Conservation (phyloP, 2,329 filamentous ascomycete genomes). For the Penicillium carneum region DNA sequence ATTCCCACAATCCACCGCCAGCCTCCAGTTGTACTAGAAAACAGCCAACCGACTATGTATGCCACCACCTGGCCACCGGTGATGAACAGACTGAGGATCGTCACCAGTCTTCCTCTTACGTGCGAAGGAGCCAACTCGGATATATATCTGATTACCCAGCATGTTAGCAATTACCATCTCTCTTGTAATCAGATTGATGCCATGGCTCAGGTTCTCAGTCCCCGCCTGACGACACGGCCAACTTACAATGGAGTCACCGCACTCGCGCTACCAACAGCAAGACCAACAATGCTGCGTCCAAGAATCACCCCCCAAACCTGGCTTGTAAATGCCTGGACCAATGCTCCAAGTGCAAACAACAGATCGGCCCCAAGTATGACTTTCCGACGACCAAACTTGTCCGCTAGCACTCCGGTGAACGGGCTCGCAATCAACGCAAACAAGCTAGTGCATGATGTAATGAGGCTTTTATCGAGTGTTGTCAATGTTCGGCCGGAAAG, state of each 20-base stretch:
- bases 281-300: constrained; percentile 56
- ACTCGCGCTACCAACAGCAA: constrained; percentile 62
- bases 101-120: constrained; percentile 79
- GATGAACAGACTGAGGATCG: constrained; percentile 80
- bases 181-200: not conserved
- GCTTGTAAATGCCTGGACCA: constrained; percentile 52
- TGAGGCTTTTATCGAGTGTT: constrained; percentile 65
- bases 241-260: constrained; percentile 77
- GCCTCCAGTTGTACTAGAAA: constrained; percentile 67
- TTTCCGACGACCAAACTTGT: constrained; percentile 56
- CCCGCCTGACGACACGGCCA: not conserved
- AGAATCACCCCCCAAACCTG: constrained; percentile 56
- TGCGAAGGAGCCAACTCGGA: constrained; percentile 81
- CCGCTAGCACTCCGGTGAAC: constrained; percentile 61
- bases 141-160: constrained; percentile 67
- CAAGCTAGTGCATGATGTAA: constrained; percentile 65
- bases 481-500: constrained; percentile 59
- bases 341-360: constrained; percentile 55
- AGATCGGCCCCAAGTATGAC: constrained; percentile 58
- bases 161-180: constrained; percentile 8
- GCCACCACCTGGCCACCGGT: constrained; percentile 88
- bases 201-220: not conserved
- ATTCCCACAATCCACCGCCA: constrained; percentile 95
- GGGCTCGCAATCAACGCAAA: constrained; percentile 65
- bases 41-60: constrained; percentile 81